Percentiles rank a stretch among this genome's conserved stretches.
phyloP scores from a whole-genome alignment of 495 filamentous ascomycete species.

The Antarctomyces pellizariae region DNA sequence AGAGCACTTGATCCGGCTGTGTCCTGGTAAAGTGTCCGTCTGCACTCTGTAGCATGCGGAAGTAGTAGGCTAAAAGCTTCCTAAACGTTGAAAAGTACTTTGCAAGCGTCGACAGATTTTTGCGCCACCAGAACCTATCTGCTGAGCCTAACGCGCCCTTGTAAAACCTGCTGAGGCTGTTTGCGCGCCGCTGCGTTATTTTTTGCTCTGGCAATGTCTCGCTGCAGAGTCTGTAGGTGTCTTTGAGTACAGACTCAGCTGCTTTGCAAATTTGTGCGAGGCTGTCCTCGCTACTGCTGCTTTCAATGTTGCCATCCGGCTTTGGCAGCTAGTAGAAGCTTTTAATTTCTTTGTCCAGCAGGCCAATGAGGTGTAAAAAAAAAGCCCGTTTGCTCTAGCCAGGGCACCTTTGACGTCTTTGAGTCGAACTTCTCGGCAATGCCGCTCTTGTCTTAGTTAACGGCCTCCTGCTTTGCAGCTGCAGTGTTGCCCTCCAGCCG shows the following conservation, averaged over 20 bases:
- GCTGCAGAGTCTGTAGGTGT: constrained; percentile 4
- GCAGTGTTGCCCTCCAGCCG: too few relatives aligned
- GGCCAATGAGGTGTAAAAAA: constrained; percentile 1
- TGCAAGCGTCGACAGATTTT: too few relatives aligned
- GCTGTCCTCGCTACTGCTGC: background rate
- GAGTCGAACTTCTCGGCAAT: too few relatives aligned
- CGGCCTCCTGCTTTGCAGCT: too few relatives aligned
- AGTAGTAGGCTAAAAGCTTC: constrained; percentile 4
- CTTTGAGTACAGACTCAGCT: constrained; percentile 3
- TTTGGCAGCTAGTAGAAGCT: constrained; percentile 3
- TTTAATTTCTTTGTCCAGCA: constrained; percentile 3
- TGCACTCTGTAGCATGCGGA: constrained; percentile 1
- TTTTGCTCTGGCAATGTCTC: constrained; percentile 3
- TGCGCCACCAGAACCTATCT: too few relatives aligned
- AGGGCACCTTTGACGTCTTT: constrained; percentile 3
- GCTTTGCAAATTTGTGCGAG: constrained; percentile 2
- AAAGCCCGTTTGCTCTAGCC: constrained; percentile 3
- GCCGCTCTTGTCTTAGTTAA: too few relatives aligned
- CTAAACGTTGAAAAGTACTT: constrained; percentile 2
- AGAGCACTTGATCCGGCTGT: constrained; percentile 1
- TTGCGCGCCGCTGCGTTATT: constrained; percentile 3
- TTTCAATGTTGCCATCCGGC: constrained; percentile 1
- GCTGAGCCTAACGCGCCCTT: too few relatives aligned
- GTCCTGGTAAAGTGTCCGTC: constrained; percentile 1
- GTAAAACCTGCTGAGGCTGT: constrained; percentile 4